These are phyloP conservation scores for Fonsecaea monophora DNA, from an alignment of 2,329 filamentous ascomycete species.

Conservation along the genomic window DNA sequence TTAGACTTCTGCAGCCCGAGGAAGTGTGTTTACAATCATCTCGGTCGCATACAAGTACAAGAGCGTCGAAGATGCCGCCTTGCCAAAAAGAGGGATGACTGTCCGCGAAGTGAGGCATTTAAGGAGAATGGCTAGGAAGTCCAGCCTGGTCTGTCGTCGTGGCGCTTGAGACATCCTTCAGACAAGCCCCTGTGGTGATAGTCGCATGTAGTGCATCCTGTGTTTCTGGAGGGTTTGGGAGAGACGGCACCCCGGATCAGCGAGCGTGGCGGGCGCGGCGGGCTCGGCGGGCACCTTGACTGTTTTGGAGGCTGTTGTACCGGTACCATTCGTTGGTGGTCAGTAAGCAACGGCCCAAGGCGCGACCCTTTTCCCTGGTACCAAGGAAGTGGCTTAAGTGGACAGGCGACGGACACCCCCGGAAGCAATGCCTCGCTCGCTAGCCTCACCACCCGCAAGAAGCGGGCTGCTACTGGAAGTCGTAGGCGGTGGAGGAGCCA, in stretches of 20 bases:
- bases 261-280: neutral
- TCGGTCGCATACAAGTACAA: neutral
- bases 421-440: neutral
- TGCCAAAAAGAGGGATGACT: neutral
- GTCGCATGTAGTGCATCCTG: neutral
- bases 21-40: neutral
- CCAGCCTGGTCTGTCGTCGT: constrained; percentile 10
- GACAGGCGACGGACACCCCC: neutral
- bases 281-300: constrained; percentile 1
- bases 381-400: neutral
- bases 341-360: neutral
- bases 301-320: constrained; percentile 1
- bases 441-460: neutral
- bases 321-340: neutral
- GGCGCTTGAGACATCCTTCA: constrained; percentile 1
- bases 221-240: neutral
- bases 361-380: constrained; percentile 2
- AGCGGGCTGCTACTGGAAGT: constrained; percentile 6
- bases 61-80: neutral
- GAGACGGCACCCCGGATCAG: constrained; percentile 4
- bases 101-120: neutral
- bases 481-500: neutral
- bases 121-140: constrained; percentile 13
- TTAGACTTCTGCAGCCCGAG: neutral
- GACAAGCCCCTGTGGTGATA: constrained; percentile 13